phyloP scores from a whole-genome alignment of 192 early-diverging fungal species.

The Lunasporangiospora selenospora region DNA sequence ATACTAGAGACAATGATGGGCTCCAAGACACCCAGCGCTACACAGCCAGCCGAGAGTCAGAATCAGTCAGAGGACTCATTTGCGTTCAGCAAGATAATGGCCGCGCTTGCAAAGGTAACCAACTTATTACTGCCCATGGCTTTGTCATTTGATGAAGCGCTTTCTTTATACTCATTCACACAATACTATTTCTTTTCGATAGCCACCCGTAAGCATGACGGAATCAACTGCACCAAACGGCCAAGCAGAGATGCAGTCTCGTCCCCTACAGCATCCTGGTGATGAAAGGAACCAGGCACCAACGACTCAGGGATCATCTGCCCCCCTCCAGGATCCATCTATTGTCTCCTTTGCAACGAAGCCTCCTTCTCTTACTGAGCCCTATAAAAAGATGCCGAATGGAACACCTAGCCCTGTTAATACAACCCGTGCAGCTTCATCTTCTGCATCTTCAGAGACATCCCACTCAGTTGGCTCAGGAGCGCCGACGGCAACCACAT shows the following conservation, averaged over 20 bases:
- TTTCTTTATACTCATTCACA: too few relatives aligned
- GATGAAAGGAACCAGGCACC: too few relatives aligned
- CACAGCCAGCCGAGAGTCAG: conserved; percentile 6
- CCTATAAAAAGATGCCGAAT: conserved; percentile 2
- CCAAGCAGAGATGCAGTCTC: too few relatives aligned
- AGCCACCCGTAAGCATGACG: conserved; percentile 1
- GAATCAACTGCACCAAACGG: too few relatives aligned
- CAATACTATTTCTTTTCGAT: background rate
- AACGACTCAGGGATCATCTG: background rate
- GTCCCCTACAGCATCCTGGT: too few relatives aligned
- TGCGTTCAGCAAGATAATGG: conserved; percentile 60
- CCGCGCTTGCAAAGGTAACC: conserved; percentile 56
- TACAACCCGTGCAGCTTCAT: background rate
- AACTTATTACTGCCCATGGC: too few relatives aligned
- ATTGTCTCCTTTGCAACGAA: conserved; percentile 28
- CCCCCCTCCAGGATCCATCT: conserved; percentile 25
- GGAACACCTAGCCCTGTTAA: background rate
- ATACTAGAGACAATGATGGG: conserved; percentile 55
- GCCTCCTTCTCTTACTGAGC: background rate
- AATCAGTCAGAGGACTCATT: conserved; percentile 52
- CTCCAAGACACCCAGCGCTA: conserved; percentile 15
- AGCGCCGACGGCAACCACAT: conserved; percentile 12
- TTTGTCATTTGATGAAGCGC: too few relatives aligned
- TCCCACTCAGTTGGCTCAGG: conserved; percentile 21
- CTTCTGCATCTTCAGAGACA: conserved; percentile 17